These are phyloP conservation scores for Macadamia integrifolia DNA, from an alignment of 164 flowering plant genomes.

Conservation along the genomic window DNA sequence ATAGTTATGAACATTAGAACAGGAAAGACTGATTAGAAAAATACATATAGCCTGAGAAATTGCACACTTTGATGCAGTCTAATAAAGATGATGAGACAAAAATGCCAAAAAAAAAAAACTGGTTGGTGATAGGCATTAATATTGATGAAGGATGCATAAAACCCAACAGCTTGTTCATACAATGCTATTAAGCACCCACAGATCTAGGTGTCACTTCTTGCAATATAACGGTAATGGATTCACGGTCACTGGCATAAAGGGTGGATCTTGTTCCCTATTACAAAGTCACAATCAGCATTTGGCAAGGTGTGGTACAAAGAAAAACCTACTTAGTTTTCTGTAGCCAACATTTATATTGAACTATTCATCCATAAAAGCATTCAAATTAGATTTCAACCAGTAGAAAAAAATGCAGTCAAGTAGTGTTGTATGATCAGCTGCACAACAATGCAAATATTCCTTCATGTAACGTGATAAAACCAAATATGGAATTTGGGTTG, in stretches of 20 bases:
- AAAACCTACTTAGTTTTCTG: not conserved
- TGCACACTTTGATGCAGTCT: not conserved
- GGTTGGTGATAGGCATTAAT: slow-evolving; percentile 99
- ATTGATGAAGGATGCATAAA: slow-evolving; percentile 86
- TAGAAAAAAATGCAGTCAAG: not conserved
- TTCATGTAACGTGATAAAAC: no score
- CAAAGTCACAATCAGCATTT: not conserved
- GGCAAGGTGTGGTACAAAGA: not conserved
- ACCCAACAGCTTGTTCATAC: slow-evolving; percentile 96
- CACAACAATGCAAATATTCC: no score
- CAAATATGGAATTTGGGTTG: no score
- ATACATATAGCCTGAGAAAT: not conserved
- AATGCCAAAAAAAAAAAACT: slow-evolving; percentile 15
- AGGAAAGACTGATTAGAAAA: not conserved
- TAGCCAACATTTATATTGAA: not conserved
- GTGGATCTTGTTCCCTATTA: slow-evolving; percentile 90
- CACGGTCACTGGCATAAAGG: slow-evolving; percentile 69
- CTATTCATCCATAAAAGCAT: no score
- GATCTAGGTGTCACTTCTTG: slow-evolving; percentile 93
- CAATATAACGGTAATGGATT: slow-evolving; percentile 82
- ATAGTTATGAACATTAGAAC: no score
- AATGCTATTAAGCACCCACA: slow-evolving; percentile 85
- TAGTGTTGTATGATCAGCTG: no score
- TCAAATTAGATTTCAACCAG: not conserved
- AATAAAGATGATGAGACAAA: not conserved